Evolutionary conservation across 2,329 filamentous ascomycete genomes (phyloP).

Genomic region (Blumeriella jaapii): DNA sequence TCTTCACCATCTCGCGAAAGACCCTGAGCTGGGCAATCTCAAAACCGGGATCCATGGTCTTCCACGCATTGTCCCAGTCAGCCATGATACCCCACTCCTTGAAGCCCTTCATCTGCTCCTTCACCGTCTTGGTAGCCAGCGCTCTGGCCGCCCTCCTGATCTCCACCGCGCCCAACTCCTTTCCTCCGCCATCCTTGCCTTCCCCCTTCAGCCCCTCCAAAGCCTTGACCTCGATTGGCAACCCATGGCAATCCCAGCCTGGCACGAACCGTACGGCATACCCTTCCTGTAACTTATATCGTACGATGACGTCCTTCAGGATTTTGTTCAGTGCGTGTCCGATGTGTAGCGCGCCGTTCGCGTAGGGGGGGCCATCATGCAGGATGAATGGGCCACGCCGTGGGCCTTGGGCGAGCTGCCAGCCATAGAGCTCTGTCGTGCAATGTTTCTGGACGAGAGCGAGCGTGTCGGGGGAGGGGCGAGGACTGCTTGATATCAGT

Average conservation of each 20-base stretch:
- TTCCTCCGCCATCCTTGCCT: conserved; percentile 21
- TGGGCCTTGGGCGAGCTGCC: too few species aligned
- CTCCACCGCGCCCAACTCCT: conserved; percentile 38
- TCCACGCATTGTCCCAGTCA: conserved; percentile 68
- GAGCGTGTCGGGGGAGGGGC: conserved; percentile 33
- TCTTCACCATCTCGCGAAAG: conserved; percentile 63
- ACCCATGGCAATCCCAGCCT: conserved; percentile 95
- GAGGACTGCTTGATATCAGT: conserved; percentile 20
- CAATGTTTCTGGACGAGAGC: conserved; percentile 58
- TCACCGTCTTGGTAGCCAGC: conserved; percentile 56
- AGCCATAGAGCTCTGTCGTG: conserved; percentile 79
- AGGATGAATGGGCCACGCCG: conserved; percentile 74
- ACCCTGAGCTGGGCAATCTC: conserved; percentile 65
- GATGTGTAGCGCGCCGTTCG: conserved; percentile 83
- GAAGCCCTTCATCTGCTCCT: conserved; percentile 64
- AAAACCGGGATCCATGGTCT: conserved; percentile 66
- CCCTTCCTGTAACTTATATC: conserved; percentile 67
- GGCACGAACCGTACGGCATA: conserved; percentile 76
- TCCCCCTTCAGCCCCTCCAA: conserved; percentile 33
- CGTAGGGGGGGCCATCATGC: conserved; percentile 94
- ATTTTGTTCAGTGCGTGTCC: conserved; percentile 97
- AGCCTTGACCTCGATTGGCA: conserved; percentile 95
- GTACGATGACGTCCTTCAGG: conserved; percentile 84
- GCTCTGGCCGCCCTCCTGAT: conserved; percentile 53
- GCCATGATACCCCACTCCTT: conserved; percentile 66